Percentiles rank a stretch among this genome's conserved stretches.
phyloP scores from a whole-genome alignment of 331 rosid species.

The Quercus phellos region DNA sequence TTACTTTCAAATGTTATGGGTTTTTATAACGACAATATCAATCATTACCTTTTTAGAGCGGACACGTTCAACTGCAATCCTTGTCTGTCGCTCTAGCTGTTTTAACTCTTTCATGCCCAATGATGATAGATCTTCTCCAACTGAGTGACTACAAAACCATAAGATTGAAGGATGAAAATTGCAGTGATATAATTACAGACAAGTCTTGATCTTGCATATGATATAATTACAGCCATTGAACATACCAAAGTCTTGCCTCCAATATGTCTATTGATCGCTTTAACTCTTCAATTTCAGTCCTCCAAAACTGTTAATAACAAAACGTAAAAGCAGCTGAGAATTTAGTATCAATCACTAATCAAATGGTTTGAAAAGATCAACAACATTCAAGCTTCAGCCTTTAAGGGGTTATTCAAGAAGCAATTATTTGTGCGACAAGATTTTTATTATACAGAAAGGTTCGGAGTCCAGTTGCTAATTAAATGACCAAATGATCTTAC shows the following conservation, averaged over 20 bases:
- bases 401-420: too few species aligned
- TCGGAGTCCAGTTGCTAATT: too few species aligned
- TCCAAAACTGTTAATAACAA: slow-evolving; percentile 32
- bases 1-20: too few species aligned
- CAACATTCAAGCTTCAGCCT: not conserved
- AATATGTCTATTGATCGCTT: slow-evolving; percentile 22
- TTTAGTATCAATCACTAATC: not conserved
- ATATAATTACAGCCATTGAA: not conserved
- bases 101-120: slow-evolving; percentile 42
- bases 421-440: too few species aligned
- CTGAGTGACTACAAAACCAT: slow-evolving; percentile 25
- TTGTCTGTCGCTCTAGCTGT: slow-evolving; percentile 44
- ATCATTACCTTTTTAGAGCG: slow-evolving; percentile 28
- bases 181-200: not conserved
- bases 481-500: too few species aligned
- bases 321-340: not conserved
- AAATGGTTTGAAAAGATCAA: not conserved
- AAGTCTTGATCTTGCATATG: not conserved
- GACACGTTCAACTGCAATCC: slow-evolving; percentile 35
- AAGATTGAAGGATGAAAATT: not conserved
- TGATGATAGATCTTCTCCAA: slow-evolving; percentile 37
- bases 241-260: slow-evolving; percentile 36
- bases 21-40: too few species aligned
- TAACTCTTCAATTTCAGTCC: slow-evolving; percentile 43
- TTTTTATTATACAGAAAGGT: too few species aligned